Evolutionary conservation across 345 rosid species (phyloP), one percentile per base, ranked within the genome.

Genomic region (Odontarrhena argentea): DNA sequence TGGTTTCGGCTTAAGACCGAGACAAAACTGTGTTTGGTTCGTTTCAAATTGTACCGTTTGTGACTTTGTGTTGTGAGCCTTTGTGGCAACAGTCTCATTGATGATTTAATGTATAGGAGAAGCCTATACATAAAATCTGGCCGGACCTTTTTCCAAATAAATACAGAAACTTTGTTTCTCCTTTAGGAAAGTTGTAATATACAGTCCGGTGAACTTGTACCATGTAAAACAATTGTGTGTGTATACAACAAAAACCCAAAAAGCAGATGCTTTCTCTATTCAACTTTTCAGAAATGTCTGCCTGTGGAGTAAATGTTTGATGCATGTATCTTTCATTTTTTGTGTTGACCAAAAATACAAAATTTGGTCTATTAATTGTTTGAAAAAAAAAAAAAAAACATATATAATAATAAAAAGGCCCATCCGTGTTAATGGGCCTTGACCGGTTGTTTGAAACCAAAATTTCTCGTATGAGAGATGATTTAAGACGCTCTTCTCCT

Each of bases 1-100:
- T 85, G 25, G 85, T 92, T 74, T 70, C 82, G 5, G 95, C 79
- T 53, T 92, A 86, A 66, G 77, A 60, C 52, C 59, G 44, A 22
- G 25, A 36, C 26, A 57, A 65, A 12, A 42, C 55, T 43, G 52
- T 55, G 49, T 49, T 15, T 58, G 60, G n/a, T 9, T 65, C n/a
- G 52, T 55, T 63, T 70, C 15, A 38, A 50, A 14, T 55, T 37
- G 48, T 36, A 49, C n/a, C 12, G 43, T 30, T 46, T 59, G 37
- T 63, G 57, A 49, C 14, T 61, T 38, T 52, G 65, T 49, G 44
- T 60, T 64, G 65, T 71, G 32, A 62, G 12, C 43, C 38, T 64
- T 18, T 48, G 46, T 40, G 32, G 70, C 40, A 71, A 56, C 65
- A 56, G 67, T 65, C 22, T 18, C 67, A 32, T 32, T 28, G 32